Evolutionary conservation across 2,329 filamentous ascomycete species (phyloP).

Genomic region (Epichloe amarillans): DNA sequence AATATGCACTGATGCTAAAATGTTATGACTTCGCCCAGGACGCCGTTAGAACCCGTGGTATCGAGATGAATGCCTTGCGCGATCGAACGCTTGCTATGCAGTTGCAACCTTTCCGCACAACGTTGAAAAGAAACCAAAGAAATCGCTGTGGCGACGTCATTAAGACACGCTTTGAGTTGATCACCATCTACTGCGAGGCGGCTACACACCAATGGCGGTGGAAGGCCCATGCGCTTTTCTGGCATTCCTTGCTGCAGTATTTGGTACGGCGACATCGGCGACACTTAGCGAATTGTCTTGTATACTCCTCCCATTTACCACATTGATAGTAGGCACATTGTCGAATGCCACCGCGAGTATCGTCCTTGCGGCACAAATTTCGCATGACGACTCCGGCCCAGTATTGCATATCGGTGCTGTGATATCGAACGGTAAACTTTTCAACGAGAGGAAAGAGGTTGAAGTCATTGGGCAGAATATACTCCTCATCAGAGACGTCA

Average conservation of each 20-base stretch:
- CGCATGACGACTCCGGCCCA: constrained; percentile 99
- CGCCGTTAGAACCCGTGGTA: constrained; percentile 26
- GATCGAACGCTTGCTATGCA: constrained; percentile 30
- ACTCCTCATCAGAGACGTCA: constrained; percentile 67
- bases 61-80: constrained; percentile 29
- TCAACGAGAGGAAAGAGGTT: constrained; percentile 98
- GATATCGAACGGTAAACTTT: constrained; percentile 92
- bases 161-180: constrained; percentile 3
- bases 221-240: constrained; percentile 97
- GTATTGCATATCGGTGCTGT: constrained; percentile 97
- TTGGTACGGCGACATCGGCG: constrained; percentile 91
- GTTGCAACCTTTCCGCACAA: constrained; percentile 18
- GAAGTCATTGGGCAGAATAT: constrained; percentile 82
- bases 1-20: constrained; percentile 5
- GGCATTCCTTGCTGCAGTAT: constrained; percentile 99
- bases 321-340: constrained; percentile 98
- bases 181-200: constrained; percentile 36
- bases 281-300: constrained; percentile 95
- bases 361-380: constrained; percentile 95
- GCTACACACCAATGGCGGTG: constrained; percentile 96
- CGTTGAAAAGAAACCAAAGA: constrained; percentile 16
- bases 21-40: constrained; percentile 13
- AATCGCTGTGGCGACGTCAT: constrained; percentile 7
- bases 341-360: constrained; percentile 82
- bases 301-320: constrained; percentile 95